Conservation (phyloP, 192 early-diverging fungal genomes). For the Podila clonocystis region DNA sequence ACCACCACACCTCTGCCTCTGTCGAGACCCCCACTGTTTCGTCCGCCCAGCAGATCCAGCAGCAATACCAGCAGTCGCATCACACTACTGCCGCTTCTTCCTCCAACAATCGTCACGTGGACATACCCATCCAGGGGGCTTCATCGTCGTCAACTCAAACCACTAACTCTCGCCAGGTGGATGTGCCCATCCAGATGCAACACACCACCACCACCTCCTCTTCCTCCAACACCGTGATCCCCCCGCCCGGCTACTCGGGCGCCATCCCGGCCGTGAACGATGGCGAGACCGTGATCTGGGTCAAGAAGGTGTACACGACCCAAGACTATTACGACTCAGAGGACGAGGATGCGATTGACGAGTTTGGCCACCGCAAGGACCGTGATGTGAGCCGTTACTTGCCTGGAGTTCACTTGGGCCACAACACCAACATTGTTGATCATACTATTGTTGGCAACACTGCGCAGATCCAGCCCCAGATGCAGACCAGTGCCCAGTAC, state of each 20-base stretch:
- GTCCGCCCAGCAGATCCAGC: background rate
- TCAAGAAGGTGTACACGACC: constrained; percentile 26
- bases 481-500: too few relatives aligned
- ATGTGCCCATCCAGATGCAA: background rate
- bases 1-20: background rate
- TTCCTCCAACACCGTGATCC: background rate
- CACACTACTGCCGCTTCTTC: background rate
- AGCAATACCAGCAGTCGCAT: background rate
- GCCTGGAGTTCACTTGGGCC: background rate
- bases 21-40: background rate
- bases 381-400: constrained; percentile 30
- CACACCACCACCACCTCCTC: background rate
- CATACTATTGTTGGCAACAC: too few relatives aligned
- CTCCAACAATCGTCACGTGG: background rate
- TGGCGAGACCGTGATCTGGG: constrained; percentile 7
- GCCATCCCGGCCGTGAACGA: background rate
- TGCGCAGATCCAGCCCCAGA: too few relatives aligned
- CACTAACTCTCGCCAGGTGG: too few relatives aligned
- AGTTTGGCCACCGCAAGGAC: constrained; percentile 31
- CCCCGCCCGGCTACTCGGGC: constrained; percentile 2
- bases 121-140: background rate
- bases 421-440: background rate
- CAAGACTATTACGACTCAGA: constrained; percentile 15
- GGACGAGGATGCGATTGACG: constrained; percentile 18
- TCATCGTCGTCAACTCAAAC: too few relatives aligned